Evolutionary conservation across 2,329 filamentous ascomycete species (phyloP).

Genomic region (Penicillium glabrum): DNA sequence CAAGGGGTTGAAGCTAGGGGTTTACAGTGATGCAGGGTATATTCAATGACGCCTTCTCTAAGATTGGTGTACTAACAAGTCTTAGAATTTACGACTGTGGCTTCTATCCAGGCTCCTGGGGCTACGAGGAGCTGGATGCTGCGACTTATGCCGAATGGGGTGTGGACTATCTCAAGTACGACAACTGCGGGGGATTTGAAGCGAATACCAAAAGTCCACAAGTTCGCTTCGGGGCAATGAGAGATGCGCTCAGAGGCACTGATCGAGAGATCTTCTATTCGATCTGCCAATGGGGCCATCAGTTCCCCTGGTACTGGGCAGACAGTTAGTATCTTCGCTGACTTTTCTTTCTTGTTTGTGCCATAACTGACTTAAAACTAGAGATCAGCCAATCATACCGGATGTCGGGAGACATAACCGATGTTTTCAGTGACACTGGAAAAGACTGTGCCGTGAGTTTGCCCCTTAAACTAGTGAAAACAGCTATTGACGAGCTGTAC

Average conservation of each 20-base stretch:
- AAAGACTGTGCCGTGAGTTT: slow-evolving; percentile 9
- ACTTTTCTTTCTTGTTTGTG: background rate
- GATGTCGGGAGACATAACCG: slow-evolving; percentile 28
- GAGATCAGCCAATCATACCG: slow-evolving; percentile 23
- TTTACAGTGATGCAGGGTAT: background rate
- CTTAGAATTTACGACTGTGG: background rate
- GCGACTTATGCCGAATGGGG: slow-evolving; percentile 55
- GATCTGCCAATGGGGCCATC: slow-evolving; percentile 52
- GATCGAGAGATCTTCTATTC: slow-evolving; percentile 48
- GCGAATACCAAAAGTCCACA: slow-evolving; percentile 33
- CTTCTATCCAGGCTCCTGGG: slow-evolving; percentile 19
- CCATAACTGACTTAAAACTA: background rate
- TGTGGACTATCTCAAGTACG: slow-evolving; percentile 57
- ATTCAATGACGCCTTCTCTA: background rate
- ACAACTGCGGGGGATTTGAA: slow-evolving; percentile 46
- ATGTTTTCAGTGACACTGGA: slow-evolving; percentile 16
- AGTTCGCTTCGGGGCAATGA: slow-evolving; percentile 46
- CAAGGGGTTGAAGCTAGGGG: background rate
- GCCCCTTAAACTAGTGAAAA: too few relatives aligned
- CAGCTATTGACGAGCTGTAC: background rate
- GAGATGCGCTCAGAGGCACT: slow-evolving; percentile 45
- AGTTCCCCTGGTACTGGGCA: slow-evolving; percentile 49
- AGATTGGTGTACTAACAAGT: background rate
- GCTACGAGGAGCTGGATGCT: slow-evolving; percentile 57
- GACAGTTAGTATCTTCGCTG: slow-evolving; percentile 15